A percentile compares a stretch with the other conserved stretches of the same genome.
These are phyloP conservation scores for Quercus cerris DNA, from an alignment of 306 rosid species.

Conservation along the genomic window DNA sequence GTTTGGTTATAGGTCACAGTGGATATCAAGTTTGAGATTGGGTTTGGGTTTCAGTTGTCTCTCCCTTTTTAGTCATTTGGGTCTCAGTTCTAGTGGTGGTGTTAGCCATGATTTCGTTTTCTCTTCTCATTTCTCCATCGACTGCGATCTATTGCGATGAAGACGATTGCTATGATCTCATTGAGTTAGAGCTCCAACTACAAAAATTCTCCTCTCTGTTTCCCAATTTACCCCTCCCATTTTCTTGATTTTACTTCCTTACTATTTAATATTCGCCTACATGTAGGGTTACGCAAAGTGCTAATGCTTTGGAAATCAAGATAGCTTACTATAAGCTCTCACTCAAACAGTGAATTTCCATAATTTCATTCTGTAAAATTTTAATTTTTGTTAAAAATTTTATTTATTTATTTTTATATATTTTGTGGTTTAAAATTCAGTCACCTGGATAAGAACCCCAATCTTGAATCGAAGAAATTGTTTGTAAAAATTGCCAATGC, in stretches of 20 bases:
- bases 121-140: constrained; percentile 50
- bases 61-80: too few species aligned
- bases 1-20: too few species aligned
- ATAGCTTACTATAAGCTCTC: constrained; percentile 95
- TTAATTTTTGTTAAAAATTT: background rate
- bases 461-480: constrained; percentile 85
- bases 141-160: constrained; percentile 93
- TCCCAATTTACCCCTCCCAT: constrained; percentile 7
- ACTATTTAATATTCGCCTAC: background rate
- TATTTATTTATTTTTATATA: background rate
- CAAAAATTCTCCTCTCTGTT: background rate
- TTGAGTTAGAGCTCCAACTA: constrained; percentile 50
- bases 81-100: too few species aligned
- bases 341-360: constrained; percentile 55
- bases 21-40: too few species aligned
- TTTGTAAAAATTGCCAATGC: constrained; percentile 93
- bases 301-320: constrained; percentile 81
- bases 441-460: constrained; percentile 92
- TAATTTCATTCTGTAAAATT: background rate
- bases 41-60: too few species aligned
- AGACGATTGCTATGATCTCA: constrained; percentile 98
- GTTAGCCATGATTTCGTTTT: constrained; percentile 18
- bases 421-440: constrained; percentile 36
- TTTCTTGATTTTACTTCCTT: background rate
- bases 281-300: constrained; percentile 71